phyloP scores from a whole-genome alignment of 2,329 filamentous ascomycete genomes.

The Colletotrichum phormii region DNA sequence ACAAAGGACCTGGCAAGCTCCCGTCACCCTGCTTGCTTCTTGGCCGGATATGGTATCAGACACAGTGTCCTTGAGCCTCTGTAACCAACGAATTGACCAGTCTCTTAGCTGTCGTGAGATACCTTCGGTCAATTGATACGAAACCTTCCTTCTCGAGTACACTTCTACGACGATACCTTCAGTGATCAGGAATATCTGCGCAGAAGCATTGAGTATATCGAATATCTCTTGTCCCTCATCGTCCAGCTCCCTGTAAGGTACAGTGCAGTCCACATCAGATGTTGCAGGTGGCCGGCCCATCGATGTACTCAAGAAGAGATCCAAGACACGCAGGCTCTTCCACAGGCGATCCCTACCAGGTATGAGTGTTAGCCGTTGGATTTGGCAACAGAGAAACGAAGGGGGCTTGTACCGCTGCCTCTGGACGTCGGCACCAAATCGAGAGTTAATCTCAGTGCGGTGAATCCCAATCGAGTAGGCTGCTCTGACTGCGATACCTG shows the following conservation, averaged over 20 bases:
- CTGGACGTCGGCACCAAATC: conserved; percentile 58
- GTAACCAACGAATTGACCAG: conserved; percentile 63
- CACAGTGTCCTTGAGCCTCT: conserved; percentile 54
- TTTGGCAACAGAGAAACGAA: too few species aligned
- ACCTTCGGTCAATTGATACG: conserved; percentile 63
- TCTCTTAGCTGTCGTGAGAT: conserved; percentile 64
- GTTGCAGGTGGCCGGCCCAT: conserved; percentile 67
- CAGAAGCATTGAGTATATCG: conserved; percentile 62
- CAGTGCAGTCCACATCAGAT: conserved; percentile 66
- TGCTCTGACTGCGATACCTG: conserved; percentile 61
- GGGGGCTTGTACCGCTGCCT: conserved; percentile 47
- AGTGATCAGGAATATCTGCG: conserved; percentile 63
- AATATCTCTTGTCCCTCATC: conserved; percentile 51
- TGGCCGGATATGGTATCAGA: conserved; percentile 39
- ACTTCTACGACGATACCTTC: conserved; percentile 64
- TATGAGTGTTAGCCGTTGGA: not conserved
- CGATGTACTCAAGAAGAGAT: conserved; percentile 64
- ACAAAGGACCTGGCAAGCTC: conserved; percentile 62
- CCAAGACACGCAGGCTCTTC: conserved; percentile 64
- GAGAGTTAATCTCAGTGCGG: conserved; percentile 64
- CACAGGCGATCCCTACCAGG: conserved; percentile 57
- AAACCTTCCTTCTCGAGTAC: conserved; percentile 65
- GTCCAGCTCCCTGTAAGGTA: conserved; percentile 54
- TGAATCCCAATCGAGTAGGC: conserved; percentile 66
- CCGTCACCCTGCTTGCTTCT: conserved; percentile 50